Conservation (phyloP, 306 rosid genomes). For the Crotalaria pallida region DNA sequence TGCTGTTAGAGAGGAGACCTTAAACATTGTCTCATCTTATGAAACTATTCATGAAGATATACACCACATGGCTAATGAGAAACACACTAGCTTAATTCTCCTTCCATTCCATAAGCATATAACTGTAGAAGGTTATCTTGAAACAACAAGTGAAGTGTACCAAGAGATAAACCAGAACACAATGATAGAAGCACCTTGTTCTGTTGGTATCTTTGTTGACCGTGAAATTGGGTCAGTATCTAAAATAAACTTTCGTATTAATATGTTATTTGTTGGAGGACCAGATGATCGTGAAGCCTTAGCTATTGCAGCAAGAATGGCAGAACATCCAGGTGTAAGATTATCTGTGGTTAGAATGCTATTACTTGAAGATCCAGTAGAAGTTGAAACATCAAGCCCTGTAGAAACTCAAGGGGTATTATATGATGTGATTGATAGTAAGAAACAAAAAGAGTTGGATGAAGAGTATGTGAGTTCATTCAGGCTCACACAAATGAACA, state of each 20-base stretch:
- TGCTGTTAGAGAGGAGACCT: conserved; percentile 12
- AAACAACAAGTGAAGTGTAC: neutral
- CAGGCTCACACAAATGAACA: conserved; percentile 13
- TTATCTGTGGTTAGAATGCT: conserved; percentile 34
- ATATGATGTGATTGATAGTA: neutral
- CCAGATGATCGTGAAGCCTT: conserved; percentile 57
- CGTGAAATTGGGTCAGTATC: conserved; percentile 17
- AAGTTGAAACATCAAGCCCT: neutral
- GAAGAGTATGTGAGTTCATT: conserved; percentile 35
- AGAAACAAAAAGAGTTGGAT: conserved; percentile 34
- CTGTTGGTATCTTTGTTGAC: conserved; percentile 26
- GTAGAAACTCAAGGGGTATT: neutral
- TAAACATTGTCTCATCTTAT: conserved; percentile 12
- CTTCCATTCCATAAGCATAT: conserved; percentile 32
- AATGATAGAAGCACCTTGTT: conserved; percentile 27
- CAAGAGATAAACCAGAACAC: conserved; percentile 23
- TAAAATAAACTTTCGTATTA: neutral
- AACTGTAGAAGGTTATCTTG: neutral
- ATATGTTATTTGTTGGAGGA: conserved; percentile 34
- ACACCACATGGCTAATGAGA: conserved; percentile 21
- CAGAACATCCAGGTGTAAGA: conserved; percentile 16
- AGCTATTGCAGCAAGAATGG: conserved; percentile 45
- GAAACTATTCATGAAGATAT: conserved; percentile 38
- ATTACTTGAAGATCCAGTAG: neutral
- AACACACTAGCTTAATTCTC: conserved; percentile 21